Evolutionary conservation across 2,329 filamentous ascomycete species (phyloP), one percentile per base, ranked within the genome.

Genomic region (Endothia cerciana): DNA sequence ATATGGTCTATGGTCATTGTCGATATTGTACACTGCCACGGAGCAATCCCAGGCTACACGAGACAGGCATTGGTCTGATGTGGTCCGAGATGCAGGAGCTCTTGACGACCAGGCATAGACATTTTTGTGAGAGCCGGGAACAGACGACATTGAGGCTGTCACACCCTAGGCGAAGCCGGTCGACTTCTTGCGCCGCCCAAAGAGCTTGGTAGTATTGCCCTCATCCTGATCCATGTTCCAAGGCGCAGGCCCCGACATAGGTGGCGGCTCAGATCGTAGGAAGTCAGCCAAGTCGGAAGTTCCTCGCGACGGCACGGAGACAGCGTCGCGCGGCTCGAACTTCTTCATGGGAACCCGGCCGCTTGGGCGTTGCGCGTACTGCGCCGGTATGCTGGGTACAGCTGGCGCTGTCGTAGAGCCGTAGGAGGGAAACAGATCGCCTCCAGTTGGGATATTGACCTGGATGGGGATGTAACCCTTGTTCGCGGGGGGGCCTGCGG

Each of bases 271-370:
- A 17, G 89, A 91, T 71, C 87, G 86, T 40, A 95, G 78, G 74
- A 94, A 94, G 61, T 88, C 87, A 0, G 91, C 91, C 55, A 94
- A 77, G 60, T 93, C 91, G 22, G 85, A 84, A 2, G 89, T 93
- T 56, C 79, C 77, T n/a, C 77, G 77, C 7, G 75, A 76, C 3
- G 75, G 70, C 8, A 71, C 69, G n/a, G 75, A 73, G 43, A 79
- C 77, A 3, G 85, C 77, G 4, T 87, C 85, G 56, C 85, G 81
- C 2, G 86, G 82, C 73, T 87, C 84, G 71, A 84, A 89, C 71
- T 77, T 84, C 77, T 85, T 89, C 82, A 84, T 85, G 1, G 82
- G 79, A 13, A 83, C 80, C 33, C 83, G 80, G 28, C 76, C 74
- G 30, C 66, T 60, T 33, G 63, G 64, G 61, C 47, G 68, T 25